phyloP scores from a whole-genome alignment of 805 yeast genomes.

The Candida incommunis region DNA sequence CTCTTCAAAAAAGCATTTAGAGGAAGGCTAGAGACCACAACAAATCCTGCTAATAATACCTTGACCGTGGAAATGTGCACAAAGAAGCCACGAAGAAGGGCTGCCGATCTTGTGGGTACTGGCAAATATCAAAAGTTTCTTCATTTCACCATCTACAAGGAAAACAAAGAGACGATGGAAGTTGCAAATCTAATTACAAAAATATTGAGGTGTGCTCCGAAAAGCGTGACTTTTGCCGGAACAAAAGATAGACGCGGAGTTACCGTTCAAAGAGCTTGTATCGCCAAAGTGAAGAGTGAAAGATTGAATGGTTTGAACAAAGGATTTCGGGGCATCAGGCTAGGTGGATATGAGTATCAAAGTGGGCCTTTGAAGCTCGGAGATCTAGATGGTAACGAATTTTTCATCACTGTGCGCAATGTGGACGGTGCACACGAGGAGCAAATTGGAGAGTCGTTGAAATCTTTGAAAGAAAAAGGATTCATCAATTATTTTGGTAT shows the following conservation, averaged over 20 bases:
- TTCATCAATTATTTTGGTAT: slow-evolving; percentile 94
- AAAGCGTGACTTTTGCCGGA: slow-evolving; percentile 70
- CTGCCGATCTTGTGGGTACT: slow-evolving; percentile 19
- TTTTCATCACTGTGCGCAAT: slow-evolving; percentile 70
- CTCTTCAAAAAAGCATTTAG: slow-evolving; percentile 60
- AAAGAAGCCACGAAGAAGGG: slow-evolving; percentile 20
- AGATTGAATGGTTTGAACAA: slow-evolving; percentile 66
- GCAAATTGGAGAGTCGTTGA: slow-evolving; percentile 37
- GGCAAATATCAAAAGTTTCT: slow-evolving; percentile 59
- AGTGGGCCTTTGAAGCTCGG: slow-evolving; percentile 58
- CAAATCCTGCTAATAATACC: slow-evolving; percentile 52
- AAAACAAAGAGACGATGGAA: slow-evolving; percentile 96
- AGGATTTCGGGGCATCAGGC: slow-evolving; percentile 57
- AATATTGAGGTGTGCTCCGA: slow-evolving; percentile 60
- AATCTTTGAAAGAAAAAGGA: slow-evolving; percentile 50
- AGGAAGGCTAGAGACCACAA: slow-evolving; percentile 63
- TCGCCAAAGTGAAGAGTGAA: slow-evolving; percentile 43
- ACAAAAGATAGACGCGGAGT: slow-evolving; percentile 95
- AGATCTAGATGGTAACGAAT: slow-evolving; percentile 79
- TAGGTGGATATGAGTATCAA: slow-evolving; percentile 67
- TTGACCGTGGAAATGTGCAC: slow-evolving; percentile 48
- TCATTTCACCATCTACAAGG: slow-evolving; percentile 76
- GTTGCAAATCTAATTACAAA: slow-evolving; percentile 64
- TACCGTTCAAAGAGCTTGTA: slow-evolving; percentile 70
- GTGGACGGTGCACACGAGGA: slow-evolving; percentile 28